phyloP scores from a whole-genome alignment of 192 early-diverging fungal species.

The Entomortierella parvispora region DNA sequence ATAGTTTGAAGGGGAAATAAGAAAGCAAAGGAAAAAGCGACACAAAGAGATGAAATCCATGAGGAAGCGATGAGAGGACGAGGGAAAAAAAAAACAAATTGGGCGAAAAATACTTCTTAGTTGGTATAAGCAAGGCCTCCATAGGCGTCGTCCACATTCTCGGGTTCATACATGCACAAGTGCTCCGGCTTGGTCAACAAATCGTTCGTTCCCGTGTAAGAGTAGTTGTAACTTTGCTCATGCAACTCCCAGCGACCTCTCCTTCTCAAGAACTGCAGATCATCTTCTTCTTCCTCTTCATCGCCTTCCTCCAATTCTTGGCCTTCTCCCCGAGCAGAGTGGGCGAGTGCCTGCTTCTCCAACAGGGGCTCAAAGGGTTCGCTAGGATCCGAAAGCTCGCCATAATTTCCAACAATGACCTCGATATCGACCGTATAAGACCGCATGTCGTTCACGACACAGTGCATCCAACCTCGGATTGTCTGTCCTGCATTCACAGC shows the following conservation, averaged over 20 bases:
- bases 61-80: too few relatives aligned
- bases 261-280: constrained; percentile 59
- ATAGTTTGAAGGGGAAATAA: too few relatives aligned
- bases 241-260: constrained; percentile 89
- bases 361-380: constrained; percentile 47
- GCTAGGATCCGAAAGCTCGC: constrained; percentile 60
- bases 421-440: constrained; percentile 89
- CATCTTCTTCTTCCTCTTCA: constrained; percentile 47
- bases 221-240: constrained; percentile 90
- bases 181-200: constrained; percentile 64
- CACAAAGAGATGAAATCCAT: too few relatives aligned
- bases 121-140: constrained; percentile 30
- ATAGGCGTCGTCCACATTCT: constrained; percentile 50
- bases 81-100: neutral
- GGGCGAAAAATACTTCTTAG: neutral
- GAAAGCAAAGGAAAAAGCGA: too few relatives aligned
- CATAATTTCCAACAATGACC: constrained; percentile 65
- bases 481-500: constrained; percentile 93
- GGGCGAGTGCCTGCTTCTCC: constrained; percentile 37
- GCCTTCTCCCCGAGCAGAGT: constrained; percentile 33
- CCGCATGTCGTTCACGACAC: constrained; percentile 90
- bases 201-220: constrained; percentile 56
- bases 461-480: constrained; percentile 85
- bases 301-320: constrained; percentile 8
- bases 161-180: constrained; percentile 66